These are phyloP conservation scores for Blastocystis hominis DNA, from an alignment of 352 stramenopile species.

Conservation along the genomic window DNA sequence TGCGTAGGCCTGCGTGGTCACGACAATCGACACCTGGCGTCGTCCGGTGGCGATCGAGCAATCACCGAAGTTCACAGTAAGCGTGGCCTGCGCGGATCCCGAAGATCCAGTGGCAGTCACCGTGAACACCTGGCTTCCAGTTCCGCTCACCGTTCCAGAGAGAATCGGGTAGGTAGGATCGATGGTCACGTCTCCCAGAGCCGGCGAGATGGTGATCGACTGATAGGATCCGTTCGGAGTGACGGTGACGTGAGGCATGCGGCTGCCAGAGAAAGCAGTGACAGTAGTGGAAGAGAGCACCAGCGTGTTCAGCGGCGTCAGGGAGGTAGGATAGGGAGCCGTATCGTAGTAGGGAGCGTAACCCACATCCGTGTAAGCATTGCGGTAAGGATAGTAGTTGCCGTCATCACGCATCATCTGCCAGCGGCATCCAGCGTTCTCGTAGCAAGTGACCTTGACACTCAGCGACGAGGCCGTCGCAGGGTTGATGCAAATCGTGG, in stretches of 20 bases:
- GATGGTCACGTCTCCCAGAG: background rate
- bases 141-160: background rate
- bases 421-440: conserved; percentile 21
- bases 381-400: conserved; percentile 23
- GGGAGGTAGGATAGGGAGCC: background rate
- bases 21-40: background rate
- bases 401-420: conserved; percentile 31
- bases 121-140: background rate
- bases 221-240: conserved; percentile 30
- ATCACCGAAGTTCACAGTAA: conserved; percentile 23
- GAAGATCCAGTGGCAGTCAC: conserved; percentile 13
- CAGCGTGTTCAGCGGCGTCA: background rate
- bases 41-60: background rate
- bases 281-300: background rate
- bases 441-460: background rate
- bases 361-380: background rate
- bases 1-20: background rate
- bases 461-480: background rate
- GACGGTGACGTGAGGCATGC: background rate
- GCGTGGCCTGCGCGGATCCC: background rate
- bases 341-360: conserved; percentile 25
- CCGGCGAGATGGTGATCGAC: conserved; percentile 5
- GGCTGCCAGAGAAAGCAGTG: conserved; percentile 11
- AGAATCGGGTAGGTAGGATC: conserved; percentile 18
- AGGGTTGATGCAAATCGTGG: conserved; percentile 28